phyloP scores from a whole-genome alignment of 169 alveolate genomes.

The Toxoplasma gondii region DNA sequence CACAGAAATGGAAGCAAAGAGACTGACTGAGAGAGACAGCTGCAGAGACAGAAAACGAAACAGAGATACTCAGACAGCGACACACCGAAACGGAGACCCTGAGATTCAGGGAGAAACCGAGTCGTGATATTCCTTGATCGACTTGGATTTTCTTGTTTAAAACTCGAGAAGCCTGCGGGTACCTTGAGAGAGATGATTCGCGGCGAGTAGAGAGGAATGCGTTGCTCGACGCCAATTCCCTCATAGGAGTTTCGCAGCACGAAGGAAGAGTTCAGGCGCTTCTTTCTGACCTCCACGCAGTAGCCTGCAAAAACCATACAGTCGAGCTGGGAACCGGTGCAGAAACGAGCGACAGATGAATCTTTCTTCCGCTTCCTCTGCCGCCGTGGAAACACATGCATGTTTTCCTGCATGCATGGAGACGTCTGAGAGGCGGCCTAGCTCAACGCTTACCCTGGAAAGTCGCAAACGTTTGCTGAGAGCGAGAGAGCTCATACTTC shows the following conservation, averaged over 20 bases:
- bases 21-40: not conserved
- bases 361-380: not conserved
- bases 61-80: too few relatives aligned
- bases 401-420: too few relatives aligned
- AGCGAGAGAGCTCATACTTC: slow-evolving; percentile 69
- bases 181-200: slow-evolving; percentile 64
- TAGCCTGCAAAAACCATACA: slow-evolving; percentile 37
- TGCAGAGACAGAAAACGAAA: not conserved
- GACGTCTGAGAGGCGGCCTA: too few relatives aligned
- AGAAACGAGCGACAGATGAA: not conserved
- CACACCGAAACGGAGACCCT: too few relatives aligned
- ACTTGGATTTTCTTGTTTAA: too few relatives aligned
- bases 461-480: slow-evolving; percentile 69
- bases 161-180: not conserved
- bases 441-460: slow-evolving; percentile 62
- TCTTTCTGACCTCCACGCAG: slow-evolving; percentile 55
- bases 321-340: not conserved
- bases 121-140: too few relatives aligned
- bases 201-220: slow-evolving; percentile 65
- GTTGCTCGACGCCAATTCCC: slow-evolving; percentile 70
- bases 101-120: too few relatives aligned
- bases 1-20: not conserved
- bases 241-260: slow-evolving; percentile 59
- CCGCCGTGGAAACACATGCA: not conserved
- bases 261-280: slow-evolving; percentile 55